Base-by-base conservation (phyloP, 768 basidiomycete genomes). In the Rubroboletus satanas region DNA sequence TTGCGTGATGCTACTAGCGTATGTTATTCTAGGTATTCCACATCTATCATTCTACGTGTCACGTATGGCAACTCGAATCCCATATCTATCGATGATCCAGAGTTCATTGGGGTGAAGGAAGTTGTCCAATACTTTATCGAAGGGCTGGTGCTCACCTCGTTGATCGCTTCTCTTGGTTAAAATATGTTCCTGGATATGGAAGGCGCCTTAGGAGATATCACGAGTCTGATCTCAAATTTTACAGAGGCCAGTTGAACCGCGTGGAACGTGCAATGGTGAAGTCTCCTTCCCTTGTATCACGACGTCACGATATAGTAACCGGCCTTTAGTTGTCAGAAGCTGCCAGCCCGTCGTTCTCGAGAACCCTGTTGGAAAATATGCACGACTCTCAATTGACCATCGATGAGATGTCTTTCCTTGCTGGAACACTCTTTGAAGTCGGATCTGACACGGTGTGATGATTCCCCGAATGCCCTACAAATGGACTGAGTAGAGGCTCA, bases 381-480 rank as follows among this genome's bases (percentile, higher is more conserved):
- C 54, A 64, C 0, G 76, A 79, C 38, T 75, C 81, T 35, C 76
- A 74, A 6, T 71, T 85, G 9, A 74, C 80, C 4, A 70, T 77
- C 41, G 72, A 79, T 48, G 82, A 87, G 52, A 77, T 78, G 14
- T 73, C 83, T 0, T 85, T 80, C 62, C 76, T 87, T 39, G 78
- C 80, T 1, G 84, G 84, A 2, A 75, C 75, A 28, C 74, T 85
- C 65, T 84, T 83, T 57, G 84, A 80, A 42, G 84, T 83, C 10
- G 83, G 84, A 5, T 77, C 77, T 0, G 84, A 83, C 54, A 85
- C 84, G 39, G 76, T 74, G 51, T 55, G 37, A 11, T 10, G 3
- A 23, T 21, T 49, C 5, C 7, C 10, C 5, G 21, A 3, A 5
- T 1, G 0, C 2, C 7, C 4, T 18, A 5, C 8, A 8, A 7